A percentile compares a stretch with the other conserved stretches of the same genome.
phyloP scores from a whole-genome alignment of 2,329 filamentous ascomycete species.

The Aulographum hederae region DNA sequence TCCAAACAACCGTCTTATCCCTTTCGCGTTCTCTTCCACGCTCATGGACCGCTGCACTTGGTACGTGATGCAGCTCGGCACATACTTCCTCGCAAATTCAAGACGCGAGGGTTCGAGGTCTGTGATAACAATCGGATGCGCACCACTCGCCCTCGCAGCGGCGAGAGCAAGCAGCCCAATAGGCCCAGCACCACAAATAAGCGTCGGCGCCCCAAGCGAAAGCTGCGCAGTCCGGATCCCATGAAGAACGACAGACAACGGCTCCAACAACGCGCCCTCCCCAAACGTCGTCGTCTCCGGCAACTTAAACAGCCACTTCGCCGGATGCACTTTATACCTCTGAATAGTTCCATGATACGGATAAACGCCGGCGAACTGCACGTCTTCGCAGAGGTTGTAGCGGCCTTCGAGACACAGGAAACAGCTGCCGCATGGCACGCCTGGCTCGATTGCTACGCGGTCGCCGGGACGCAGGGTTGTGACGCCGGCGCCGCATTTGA shows the following conservation, averaged over 20 bases:
- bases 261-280: slow-evolving; percentile 45
- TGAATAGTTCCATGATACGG: slow-evolving; percentile 43
- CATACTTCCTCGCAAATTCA: slow-evolving; percentile 37
- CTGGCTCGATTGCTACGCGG: slow-evolving; percentile 47
- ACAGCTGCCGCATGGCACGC: slow-evolving; percentile 43
- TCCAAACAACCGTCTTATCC: slow-evolving; percentile 36
- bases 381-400: slow-evolving; percentile 45
- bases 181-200: slow-evolving; percentile 45
- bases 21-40: slow-evolving; percentile 30
- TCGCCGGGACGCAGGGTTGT: slow-evolving; percentile 33
- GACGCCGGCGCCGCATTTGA: slow-evolving; percentile 38
- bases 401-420: slow-evolving; percentile 40
- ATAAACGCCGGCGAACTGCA: slow-evolving; percentile 42
- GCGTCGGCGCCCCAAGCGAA: slow-evolving; percentile 33
- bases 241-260: slow-evolving; percentile 43
- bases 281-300: slow-evolving; percentile 37
- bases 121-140: slow-evolving; percentile 44
- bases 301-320: slow-evolving; percentile 31
- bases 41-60: slow-evolving; percentile 25
- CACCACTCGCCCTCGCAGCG: slow-evolving; percentile 42
- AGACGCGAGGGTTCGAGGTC: slow-evolving; percentile 40
- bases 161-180: slow-evolving; percentile 45
- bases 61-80: slow-evolving; percentile 36
- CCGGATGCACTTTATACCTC: slow-evolving; percentile 42
- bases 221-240: slow-evolving; percentile 37